Conservation (phyloP, 805 yeast genomes). For the Candida dendrica region DNA sequence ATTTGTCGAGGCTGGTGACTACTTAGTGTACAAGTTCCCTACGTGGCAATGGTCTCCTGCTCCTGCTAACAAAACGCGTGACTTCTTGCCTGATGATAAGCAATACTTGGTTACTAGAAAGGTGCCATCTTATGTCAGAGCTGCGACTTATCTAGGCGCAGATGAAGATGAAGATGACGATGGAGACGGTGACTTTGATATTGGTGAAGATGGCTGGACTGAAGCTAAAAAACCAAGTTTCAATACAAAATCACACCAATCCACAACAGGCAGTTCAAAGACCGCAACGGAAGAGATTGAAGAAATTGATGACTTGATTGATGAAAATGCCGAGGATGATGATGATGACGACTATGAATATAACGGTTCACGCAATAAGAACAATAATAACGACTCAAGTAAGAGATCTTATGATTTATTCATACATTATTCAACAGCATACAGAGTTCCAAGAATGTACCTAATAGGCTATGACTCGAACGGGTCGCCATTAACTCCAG, state of each 20-base stretch:
- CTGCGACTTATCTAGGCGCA: slow-evolving; percentile 40
- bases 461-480: slow-evolving; percentile 77
- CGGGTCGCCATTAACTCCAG: slow-evolving; percentile 82
- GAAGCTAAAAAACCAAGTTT: slow-evolving; percentile 16
- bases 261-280: too few species aligned
- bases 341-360: slow-evolving; percentile 28
- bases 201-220: slow-evolving; percentile 48
- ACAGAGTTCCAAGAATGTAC: slow-evolving; percentile 92
- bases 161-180: slow-evolving; percentile 31
- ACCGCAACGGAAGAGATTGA: slow-evolving; percentile 21
- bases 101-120: slow-evolving; percentile 84
- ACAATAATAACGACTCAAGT: slow-evolving; percentile 19
- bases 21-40: slow-evolving; percentile 83
- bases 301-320: slow-evolving; percentile 41
- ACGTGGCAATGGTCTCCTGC: slow-evolving; percentile 91
- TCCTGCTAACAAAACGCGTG: slow-evolving; percentile 44
- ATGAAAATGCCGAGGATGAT: slow-evolving; percentile 34
- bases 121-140: slow-evolving; percentile 80
- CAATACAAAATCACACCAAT: not conserved
- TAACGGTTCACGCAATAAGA: too few species aligned
- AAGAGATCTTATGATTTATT: slow-evolving; percentile 79
- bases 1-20: slow-evolving; percentile 91
- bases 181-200: slow-evolving; percentile 22
- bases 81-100: slow-evolving; percentile 78
- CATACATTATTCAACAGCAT: slow-evolving; percentile 89